A percentile compares a stretch with the other conserved stretches of the same genome.
These are phyloP conservation scores for Effrenium voratum DNA, from an alignment of 73 alveolate genomes.

Conservation along the genomic window DNA sequence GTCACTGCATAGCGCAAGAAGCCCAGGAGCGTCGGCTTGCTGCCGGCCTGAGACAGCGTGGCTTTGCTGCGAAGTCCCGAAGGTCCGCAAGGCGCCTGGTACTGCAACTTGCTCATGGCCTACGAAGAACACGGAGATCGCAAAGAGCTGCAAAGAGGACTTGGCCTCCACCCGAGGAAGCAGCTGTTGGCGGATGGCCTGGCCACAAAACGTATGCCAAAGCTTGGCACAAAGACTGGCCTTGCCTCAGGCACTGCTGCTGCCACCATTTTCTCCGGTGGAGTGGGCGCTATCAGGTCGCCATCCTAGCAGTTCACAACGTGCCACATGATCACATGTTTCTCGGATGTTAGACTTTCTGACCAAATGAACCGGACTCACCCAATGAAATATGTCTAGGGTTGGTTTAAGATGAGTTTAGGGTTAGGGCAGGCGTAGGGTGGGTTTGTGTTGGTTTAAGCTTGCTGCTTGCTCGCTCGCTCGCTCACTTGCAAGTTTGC, in stretches of 20 bases:
- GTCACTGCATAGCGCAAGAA: slow-evolving; percentile 74
- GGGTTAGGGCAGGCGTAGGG: too few relatives aligned
- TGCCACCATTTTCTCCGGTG: slow-evolving; percentile 63
- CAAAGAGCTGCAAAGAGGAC: not conserved
- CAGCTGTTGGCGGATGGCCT: slow-evolving; percentile 40
- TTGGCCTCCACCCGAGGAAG: not conserved
- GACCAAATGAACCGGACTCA: not conserved
- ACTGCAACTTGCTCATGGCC: slow-evolving; percentile 61
- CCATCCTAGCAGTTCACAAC: slow-evolving; percentile 5
- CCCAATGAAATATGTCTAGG: not conserved
- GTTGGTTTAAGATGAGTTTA: too few relatives aligned
- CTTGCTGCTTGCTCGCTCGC: too few relatives aligned
- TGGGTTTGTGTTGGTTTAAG: too few relatives aligned
- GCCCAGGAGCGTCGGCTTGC: slow-evolving; percentile 47
- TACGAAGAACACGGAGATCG: not conserved
- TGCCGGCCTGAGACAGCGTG: slow-evolving; percentile 28
- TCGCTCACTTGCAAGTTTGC: too few relatives aligned
- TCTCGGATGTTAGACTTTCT: not conserved
- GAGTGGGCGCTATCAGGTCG: slow-evolving; percentile 57
- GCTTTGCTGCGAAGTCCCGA: not conserved
- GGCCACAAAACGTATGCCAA: too few relatives aligned
- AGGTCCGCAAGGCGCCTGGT: slow-evolving; percentile 16
- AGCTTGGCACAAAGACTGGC: not conserved
- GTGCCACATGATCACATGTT: not conserved
- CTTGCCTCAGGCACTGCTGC: slow-evolving; percentile 45